Evolutionary conservation across 306 rosid genomes (phyloP), one percentile per base, ranked within the genome.

Genomic region (Phaseolus lunatus): DNA sequence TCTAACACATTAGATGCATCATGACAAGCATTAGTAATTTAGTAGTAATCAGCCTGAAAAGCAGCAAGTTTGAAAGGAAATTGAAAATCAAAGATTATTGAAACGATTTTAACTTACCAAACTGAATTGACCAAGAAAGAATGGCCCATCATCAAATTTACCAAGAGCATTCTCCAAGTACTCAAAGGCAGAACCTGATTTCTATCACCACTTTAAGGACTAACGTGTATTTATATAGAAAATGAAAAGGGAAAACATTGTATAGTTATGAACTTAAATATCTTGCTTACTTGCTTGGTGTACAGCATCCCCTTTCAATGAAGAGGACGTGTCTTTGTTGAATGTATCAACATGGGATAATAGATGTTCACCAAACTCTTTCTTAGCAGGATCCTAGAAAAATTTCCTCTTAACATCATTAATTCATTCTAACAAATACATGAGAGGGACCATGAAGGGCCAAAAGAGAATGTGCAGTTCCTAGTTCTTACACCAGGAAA

Each of bases 151-250:
- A 7, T 84, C 91, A 58, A 87, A 91, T 64, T 85, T 88, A 37
- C 83, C 84, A 75, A 93, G 89, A 85, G 93, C 87, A 67, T 88
- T 86, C 81, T 93, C 98, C 86, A 93, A 63, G 85, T 82, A 88
- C 65, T 93, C 97, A 87, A 91, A 85, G 76, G 86, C 80, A 67
- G 85, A 77, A 56, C 84, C 95, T 91, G 76, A 47, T 75, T 43
- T 39, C 78, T 48, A 61, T 66, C 7, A 56, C 50, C 35, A 37
- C 24, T 75, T 33, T 31, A 71, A 20, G 71, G 37, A 5, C 15
- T 39, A 66, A 44, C 24, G 64, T 49, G 8, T 37, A 27, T 59
- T 26, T 29, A 14, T 6, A 82, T 33, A 78, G 9, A 10, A 61
- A 61, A 15, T 43, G 5, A 43, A 12, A 43, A 43, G 11, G 48